A percentile compares a stretch with the other conserved stretches of the same genome.
Evolutionary conservation across 2,329 filamentous ascomycete genomes (phyloP).

Genomic region (Ascomycota sp.): DNA sequence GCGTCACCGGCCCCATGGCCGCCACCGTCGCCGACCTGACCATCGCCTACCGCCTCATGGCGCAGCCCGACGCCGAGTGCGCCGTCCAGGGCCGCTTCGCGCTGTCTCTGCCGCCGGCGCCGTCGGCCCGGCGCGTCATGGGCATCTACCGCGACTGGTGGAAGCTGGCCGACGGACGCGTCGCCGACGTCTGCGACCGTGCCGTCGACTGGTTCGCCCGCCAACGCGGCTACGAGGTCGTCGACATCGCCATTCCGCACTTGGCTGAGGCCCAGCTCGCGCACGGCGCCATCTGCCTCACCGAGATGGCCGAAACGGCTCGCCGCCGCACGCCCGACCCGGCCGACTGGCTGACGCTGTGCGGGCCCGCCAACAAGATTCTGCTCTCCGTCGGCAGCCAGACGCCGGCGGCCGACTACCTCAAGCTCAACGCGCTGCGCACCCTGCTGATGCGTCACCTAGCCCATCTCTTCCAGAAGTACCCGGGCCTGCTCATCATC

Average conservation of each 20-base stretch:
- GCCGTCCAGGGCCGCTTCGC: conserved; percentile 42
- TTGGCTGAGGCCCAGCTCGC: conserved; percentile 54
- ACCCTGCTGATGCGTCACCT: conserved; percentile 63
- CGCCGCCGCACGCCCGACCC: conserved; percentile 21
- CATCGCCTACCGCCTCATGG: conserved; percentile 64
- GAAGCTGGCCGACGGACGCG: conserved; percentile 32
- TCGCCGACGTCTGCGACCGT: conserved; percentile 38
- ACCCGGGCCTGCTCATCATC: conserved; percentile 61
- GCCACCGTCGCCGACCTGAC: conserved; percentile 58
- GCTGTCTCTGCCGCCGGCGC: conserved; percentile 25
- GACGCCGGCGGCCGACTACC: conserved; percentile 47
- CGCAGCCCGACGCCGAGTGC: conserved; percentile 46
- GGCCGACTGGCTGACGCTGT: conserved; percentile 27
- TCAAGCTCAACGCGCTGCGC: conserved; percentile 54
- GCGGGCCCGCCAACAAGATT: conserved; percentile 49
- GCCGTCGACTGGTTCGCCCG: conserved; percentile 38
- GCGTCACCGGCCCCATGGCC: conserved; percentile 56
- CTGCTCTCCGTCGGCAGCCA: conserved; percentile 43
- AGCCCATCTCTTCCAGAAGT: conserved; percentile 42
- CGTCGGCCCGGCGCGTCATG: conserved; percentile 35
- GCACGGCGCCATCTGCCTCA: conserved; percentile 58
- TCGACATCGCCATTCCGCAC: conserved; percentile 45
- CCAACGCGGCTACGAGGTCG: conserved; percentile 24
- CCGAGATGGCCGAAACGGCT: conserved; percentile 38
- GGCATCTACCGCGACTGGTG: conserved; percentile 43